These are phyloP conservation scores for Cercospora citrullina DNA, from an alignment of 2,329 filamentous ascomycete species.

Conservation along the genomic window DNA sequence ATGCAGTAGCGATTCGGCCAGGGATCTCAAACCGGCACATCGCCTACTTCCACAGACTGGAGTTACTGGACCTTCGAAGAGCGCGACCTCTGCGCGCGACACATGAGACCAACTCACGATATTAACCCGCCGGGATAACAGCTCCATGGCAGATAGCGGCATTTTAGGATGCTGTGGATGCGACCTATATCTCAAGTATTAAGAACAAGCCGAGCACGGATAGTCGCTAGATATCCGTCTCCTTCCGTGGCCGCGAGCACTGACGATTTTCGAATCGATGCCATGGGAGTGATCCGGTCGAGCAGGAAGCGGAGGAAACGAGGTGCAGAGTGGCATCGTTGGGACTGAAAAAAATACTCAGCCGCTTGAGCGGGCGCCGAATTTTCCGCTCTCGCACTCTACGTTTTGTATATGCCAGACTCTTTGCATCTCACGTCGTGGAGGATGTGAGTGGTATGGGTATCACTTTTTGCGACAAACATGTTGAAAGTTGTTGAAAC, in stretches of 20 bases:
- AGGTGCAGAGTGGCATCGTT: not conserved
- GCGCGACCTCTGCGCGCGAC: not conserved
- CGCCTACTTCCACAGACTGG: not conserved
- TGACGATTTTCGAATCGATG: not conserved
- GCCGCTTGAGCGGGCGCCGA: not conserved
- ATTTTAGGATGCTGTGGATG: not conserved
- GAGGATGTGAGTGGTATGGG: conserved; percentile 32
- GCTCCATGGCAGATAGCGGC: not conserved
- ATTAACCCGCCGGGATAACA: not conserved
- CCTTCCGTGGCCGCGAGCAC: not conserved
- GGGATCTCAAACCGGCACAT: conserved; percentile 14
- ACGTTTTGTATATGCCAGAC: conserved; percentile 9
- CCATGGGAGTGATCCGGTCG: not conserved
- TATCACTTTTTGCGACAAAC: conserved; percentile 31
- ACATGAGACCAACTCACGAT: not conserved
- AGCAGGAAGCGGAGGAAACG: not conserved
- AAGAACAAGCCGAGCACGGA: not conserved
- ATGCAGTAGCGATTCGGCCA: conserved; percentile 7
- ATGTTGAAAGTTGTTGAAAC: conserved; percentile 40
- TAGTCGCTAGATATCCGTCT: not conserved
- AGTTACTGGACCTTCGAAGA: not conserved
- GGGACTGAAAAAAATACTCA: not conserved
- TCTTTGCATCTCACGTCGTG: conserved; percentile 31
- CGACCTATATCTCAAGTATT: not conserved
- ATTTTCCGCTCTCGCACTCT: not conserved